phyloP scores from a whole-genome alignment of 768 basidiomycete species.

The Calocybe cyanea region DNA sequence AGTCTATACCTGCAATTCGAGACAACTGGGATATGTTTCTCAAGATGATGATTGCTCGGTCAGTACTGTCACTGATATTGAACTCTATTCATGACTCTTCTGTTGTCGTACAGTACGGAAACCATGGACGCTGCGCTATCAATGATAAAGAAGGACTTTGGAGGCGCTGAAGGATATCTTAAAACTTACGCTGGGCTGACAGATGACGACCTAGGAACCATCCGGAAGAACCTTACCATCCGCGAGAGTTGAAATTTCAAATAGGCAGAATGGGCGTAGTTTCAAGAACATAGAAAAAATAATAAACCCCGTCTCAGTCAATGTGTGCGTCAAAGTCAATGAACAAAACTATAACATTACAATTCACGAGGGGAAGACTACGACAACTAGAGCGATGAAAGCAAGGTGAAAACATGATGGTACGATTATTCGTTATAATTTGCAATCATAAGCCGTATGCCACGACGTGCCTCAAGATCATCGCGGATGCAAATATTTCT shows the following conservation, averaged over 20 bases:
- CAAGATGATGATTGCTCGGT: conserved; percentile 34
- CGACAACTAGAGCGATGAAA: no score
- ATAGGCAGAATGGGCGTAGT: neutral
- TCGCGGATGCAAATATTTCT: conserved; percentile 11
- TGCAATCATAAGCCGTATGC: conserved; percentile 1
- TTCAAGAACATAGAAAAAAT: no score
- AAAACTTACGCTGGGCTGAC: conserved; percentile 24
- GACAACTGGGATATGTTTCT: conserved; percentile 31
- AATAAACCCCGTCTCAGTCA: neutral
- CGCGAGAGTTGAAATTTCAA: neutral
- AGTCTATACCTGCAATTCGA: conserved; percentile 23
- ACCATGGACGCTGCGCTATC: conserved; percentile 29
- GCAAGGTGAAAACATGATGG: neutral
- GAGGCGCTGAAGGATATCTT: conserved; percentile 33
- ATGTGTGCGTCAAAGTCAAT: neutral
- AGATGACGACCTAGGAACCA: conserved; percentile 24
- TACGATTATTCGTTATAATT: neutral
- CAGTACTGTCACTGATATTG: conserved; percentile 1
- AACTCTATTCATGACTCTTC: neutral
- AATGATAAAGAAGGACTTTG: conserved; percentile 31
- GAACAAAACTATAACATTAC: neutral
- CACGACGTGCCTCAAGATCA: conserved; percentile 12
- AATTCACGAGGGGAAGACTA: no score
- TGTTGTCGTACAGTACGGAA: conserved; percentile 29
- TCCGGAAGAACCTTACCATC: conserved; percentile 1